Percentiles rank a stretch among this genome's conserved stretches.
These are phyloP conservation scores for Parachlorella kessleri DNA, from an alignment of 139 green algal species.

Conservation along the genomic window DNA sequence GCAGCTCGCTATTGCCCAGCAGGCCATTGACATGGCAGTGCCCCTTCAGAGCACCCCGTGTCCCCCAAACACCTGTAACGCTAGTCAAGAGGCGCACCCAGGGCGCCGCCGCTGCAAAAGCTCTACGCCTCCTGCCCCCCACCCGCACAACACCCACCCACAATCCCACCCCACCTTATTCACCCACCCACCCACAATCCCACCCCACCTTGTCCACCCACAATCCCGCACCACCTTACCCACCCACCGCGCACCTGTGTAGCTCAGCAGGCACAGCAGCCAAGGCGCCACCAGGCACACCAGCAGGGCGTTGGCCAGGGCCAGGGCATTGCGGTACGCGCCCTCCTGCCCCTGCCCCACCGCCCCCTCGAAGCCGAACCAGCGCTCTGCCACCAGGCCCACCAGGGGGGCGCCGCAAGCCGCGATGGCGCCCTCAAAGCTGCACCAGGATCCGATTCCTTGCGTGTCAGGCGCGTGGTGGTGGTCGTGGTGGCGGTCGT, in stretches of 20 bases:
- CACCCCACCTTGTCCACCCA: neutral
- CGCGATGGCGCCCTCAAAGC: conserved; percentile 58
- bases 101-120: too few species aligned
- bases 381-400: conserved; percentile 63
- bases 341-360: conserved; percentile 8
- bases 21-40: too few species aligned
- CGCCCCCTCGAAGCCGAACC: conserved; percentile 63
- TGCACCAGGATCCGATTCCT: too few species aligned
- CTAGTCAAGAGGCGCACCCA: neutral
- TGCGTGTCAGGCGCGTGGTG: too few species aligned
- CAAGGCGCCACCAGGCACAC: conserved; percentile 65
- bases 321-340: conserved; percentile 38
- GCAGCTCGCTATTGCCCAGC: neutral
- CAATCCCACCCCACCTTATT: too few species aligned
- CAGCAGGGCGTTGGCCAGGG: conserved; percentile 64
- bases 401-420: conserved; percentile 65
- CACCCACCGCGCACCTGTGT: conserved; percentile 19
- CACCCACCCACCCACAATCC: too few species aligned
- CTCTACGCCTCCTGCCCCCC: neutral
- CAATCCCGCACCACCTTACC: too few species aligned
- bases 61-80: too few species aligned
- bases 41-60: too few species aligned
- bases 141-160: neutral
- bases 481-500: too few species aligned
- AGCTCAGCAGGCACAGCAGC: conserved; percentile 65